Evolutionary conservation across 2,329 filamentous ascomycete species (phyloP), one percentile per base, ranked within the genome.

Genomic region (Colletotrichum liaoningense): DNA sequence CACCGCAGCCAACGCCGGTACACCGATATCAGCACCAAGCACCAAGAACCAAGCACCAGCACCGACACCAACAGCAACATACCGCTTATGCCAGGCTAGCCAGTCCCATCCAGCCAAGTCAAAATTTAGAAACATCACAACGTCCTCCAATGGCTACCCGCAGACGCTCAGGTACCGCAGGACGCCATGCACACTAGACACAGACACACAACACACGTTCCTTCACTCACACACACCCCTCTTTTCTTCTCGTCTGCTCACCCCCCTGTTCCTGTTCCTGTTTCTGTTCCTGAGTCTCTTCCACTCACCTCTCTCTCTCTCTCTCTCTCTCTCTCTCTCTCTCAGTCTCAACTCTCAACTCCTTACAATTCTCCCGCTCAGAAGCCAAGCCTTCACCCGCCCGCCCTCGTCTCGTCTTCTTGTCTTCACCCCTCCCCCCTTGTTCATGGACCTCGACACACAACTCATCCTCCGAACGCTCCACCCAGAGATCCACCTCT

Each of bases 381-480:
- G 38, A 9, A 63, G 38, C 67, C 24, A 42, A 8, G n/a, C 24
- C 46, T 28, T 28, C 60, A n/a, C 38, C 38, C 16, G n/a, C 38
- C 38, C 11, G 42, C 11, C 57, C 52, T 22, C 35, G n/a, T 24
- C 30, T 22, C 24, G 19, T 26, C 24, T 6, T 33, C 46, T 24
- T 46, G 19, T 11, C 57, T 12, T 58, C 46, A 57, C 28, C 55
- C 38, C 35, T 5, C 12, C 49, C 24, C 54, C 63, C 69, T 49
- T 58, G 58, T 12, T 22, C 49, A 30, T 58, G 30, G 58, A 72
- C 69, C 69, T 57, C 63, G 57, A 58, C 58, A 69, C 58, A 55
- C 62, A 68, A 63, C 65, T 72, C 65, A 69, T 64, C 58, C 65
- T 69, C 69, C 70, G 69, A 72, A n/a, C 52, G 14, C 54, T 28